A percentile compares a stretch with the other conserved stretches of the same genome.
Conservation (phyloP, 768 basidiomycete genomes). For the Nidula microcarpa region DNA sequence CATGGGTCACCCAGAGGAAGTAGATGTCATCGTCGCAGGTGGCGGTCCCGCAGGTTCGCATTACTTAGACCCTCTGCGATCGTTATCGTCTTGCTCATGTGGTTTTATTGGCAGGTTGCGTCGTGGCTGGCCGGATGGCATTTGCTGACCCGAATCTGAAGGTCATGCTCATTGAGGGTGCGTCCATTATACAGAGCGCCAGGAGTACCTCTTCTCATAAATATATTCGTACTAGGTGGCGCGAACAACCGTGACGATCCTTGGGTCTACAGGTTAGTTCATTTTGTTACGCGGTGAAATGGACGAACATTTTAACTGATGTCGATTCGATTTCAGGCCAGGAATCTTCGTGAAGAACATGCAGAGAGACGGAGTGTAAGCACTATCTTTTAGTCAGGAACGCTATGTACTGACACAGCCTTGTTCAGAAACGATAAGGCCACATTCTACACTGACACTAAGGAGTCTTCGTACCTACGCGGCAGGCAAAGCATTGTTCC, state of each 20-base stretch:
- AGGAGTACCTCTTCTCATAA: no score
- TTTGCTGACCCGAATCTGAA: constrained; percentile 71
- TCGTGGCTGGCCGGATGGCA: constrained; percentile 65
- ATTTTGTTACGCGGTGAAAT: background rate
- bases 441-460: constrained; percentile 66
- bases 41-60: constrained; percentile 58
- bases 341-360: constrained; percentile 72
- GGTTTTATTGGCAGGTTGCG: constrained; percentile 41
- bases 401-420: background rate
- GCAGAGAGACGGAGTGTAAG: constrained; percentile 66
- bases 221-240: constrained; percentile 35
- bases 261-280: constrained; percentile 59
- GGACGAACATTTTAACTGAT: background rate
- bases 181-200: background rate
- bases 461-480: constrained; percentile 52
- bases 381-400: background rate
- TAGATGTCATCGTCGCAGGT: constrained; percentile 68
- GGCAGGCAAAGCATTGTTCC: constrained; percentile 68
- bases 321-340: constrained; percentile 29
- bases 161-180: constrained; percentile 75
- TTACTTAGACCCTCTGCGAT: background rate
- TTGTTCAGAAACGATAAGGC: constrained; percentile 63
- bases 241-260: constrained; percentile 73
- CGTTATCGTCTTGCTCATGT: background rate
- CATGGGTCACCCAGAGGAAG: constrained; percentile 64